Evolutionary conservation across 768 basidiomycete species (phyloP), one percentile per base, ranked within the genome.

Genomic region (Phylloporus sp.): DNA sequence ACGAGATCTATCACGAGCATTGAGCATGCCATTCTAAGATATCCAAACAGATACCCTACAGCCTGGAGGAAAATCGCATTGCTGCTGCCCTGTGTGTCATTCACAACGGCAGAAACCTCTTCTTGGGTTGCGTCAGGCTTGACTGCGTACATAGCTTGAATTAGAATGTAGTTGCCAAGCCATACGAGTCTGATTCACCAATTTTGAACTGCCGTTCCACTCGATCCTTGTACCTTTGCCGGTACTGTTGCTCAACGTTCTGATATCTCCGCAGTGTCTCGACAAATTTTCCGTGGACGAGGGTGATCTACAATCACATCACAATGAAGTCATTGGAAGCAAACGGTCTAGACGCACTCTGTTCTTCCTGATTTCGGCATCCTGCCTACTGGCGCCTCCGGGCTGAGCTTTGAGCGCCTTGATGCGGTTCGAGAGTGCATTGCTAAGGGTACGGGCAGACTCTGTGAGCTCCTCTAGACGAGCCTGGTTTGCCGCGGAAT

Each of bases 61-160:
- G 88, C 87, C 62, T 88, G 81, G 13, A 84, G 79, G 72, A 95
- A 95, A 39, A 94, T 82, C 63, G 90, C 85, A 24, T 75, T 81
- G 38, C 45, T 47, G 31, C 79, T 79, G 26, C 80, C 78, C 52
- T 72, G 73, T 49, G 80, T 82, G 55, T 86, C 82, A 45, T 87
- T 76, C 3, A 87, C 83, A 31, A 84, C 81, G 24, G 81, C 73
- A 52, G 79, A 73, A 31, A 95, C 74, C 64, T 95, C 91, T 52
- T 91, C 85, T 11, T 80, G 79, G 26, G 90, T 84, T 18, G 93
- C 93, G 59, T 91, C 82, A 3, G 91, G 90, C 68, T 95, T 94
- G 41, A 92, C 91, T 90, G 52, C 3, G 20, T 26, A 34, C 12
- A 20, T 1, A 11, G 27, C 28, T 15, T 20, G 15, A n/a, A 39